phyloP scores from a whole-genome alignment of 305 asterid species.

The Fraxinus paxiana region DNA sequence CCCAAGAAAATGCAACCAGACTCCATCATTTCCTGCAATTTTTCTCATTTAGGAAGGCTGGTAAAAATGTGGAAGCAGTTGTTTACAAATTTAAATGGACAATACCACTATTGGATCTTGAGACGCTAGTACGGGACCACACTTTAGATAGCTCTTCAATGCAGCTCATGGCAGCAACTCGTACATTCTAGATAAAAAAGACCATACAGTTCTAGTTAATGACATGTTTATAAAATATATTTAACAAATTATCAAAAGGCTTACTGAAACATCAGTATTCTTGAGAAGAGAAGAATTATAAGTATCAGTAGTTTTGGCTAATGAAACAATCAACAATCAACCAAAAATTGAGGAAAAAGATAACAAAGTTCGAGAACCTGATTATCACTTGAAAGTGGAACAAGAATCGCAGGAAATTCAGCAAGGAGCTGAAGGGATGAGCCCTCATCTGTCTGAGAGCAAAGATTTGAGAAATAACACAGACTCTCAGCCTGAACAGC shows the following conservation, averaged over 20 bases:
- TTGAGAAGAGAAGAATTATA: background rate
- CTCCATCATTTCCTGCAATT: constrained; percentile 51
- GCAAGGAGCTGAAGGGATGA: constrained; percentile 44
- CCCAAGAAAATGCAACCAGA: constrained; percentile 54
- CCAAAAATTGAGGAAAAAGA: background rate
- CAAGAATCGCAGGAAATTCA: constrained; percentile 66
- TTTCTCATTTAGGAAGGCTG: constrained; percentile 25
- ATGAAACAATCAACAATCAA: constrained; percentile 10
- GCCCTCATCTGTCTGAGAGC: constrained; percentile 53
- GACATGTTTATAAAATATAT: background rate
- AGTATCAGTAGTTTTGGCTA: background rate
- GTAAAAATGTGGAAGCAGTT: constrained; percentile 6
- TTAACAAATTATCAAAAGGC: background rate
- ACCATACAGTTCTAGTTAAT: constrained; percentile 11
- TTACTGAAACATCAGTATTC: constrained; percentile 8
- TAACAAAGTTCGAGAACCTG: constrained; percentile 48
- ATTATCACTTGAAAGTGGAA: constrained; percentile 66
- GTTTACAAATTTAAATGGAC: background rate
- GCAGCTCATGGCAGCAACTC: constrained; percentile 68
- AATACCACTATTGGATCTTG: constrained; percentile 50
- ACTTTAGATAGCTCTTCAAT: constrained; percentile 49
- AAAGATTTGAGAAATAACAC: constrained; percentile 46
- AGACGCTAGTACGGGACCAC: constrained; percentile 39
- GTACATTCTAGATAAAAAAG: constrained; percentile 45
- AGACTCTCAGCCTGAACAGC: constrained; percentile 70